Evolutionary conservation across 495 filamentous ascomycete genomes (phyloP).

Genomic region (Cudoniella acicularis): DNA sequence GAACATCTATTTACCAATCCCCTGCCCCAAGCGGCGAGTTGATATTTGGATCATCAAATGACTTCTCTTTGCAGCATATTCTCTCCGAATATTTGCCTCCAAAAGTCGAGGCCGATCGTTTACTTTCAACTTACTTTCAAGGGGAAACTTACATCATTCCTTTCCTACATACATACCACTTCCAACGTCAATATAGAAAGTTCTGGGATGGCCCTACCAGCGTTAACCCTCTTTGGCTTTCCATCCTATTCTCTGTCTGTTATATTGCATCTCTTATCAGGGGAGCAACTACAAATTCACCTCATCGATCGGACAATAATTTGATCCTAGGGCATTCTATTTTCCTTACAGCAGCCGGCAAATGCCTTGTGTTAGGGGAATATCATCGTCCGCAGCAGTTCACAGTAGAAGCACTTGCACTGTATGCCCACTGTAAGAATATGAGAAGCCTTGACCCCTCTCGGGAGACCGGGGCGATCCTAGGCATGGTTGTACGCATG

Average conservation of each 20-base stretch:
- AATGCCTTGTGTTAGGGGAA: constrained; percentile 39
- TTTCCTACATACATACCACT: constrained; percentile 39
- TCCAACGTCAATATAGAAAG: constrained; percentile 41
- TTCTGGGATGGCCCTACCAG: constrained; percentile 39
- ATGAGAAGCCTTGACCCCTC: constrained; percentile 34
- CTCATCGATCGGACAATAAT: neutral
- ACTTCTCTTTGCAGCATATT: constrained; percentile 10
- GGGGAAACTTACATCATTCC: constrained; percentile 39
- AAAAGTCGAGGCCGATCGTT: constrained; percentile 32
- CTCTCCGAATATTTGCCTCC: constrained; percentile 29
- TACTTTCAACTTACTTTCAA: constrained; percentile 45
- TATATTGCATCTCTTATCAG: constrained; percentile 36
- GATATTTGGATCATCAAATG: constrained; percentile 13
- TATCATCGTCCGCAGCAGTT: constrained; percentile 40
- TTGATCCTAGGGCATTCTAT: constrained; percentile 33
- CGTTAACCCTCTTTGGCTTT: constrained; percentile 41
- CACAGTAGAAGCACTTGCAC: constrained; percentile 42
- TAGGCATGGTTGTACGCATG: constrained; percentile 72
- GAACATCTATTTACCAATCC: neutral
- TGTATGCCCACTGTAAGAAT: constrained; percentile 44
- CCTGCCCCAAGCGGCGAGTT: neutral
- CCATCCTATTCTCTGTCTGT: constrained; percentile 41
- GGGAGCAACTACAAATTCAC: constrained; percentile 24
- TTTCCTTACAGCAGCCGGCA: constrained; percentile 21
- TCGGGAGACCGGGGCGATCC: constrained; percentile 34